A percentile compares a stretch with the other conserved stretches of the same genome.
Conservation (phyloP, 1,284 basidiomycete genomes). For the Malassezia restricta region DNA sequence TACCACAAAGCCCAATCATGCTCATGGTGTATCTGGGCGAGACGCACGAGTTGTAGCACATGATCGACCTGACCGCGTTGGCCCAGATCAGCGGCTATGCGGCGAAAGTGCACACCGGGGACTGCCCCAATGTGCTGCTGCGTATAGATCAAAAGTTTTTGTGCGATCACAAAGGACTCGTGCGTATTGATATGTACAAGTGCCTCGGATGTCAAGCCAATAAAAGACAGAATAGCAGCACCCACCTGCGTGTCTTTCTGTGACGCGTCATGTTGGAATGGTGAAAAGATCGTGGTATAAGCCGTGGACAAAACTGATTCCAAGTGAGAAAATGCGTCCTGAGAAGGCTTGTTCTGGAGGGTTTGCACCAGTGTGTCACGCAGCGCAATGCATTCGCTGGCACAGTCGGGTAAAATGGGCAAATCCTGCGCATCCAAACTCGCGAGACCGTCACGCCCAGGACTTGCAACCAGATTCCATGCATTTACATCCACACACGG, state of each 20-base stretch:
- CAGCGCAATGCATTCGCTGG: too few relatives aligned
- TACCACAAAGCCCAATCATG: background rate
- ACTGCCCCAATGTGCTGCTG: constrained; percentile 10
- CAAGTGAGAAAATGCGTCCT: too few relatives aligned
- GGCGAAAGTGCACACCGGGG: constrained; percentile 1
- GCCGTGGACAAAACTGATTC: constrained; percentile 1
- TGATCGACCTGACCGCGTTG: background rate
- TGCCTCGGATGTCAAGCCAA: constrained; percentile 9
- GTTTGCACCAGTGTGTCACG: too few relatives aligned
- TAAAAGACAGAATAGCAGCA: background rate
- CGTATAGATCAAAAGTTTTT: constrained; percentile 11
- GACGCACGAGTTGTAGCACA: constrained; percentile 5
- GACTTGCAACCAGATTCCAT: too few relatives aligned
- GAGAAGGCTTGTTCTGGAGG: too few relatives aligned
- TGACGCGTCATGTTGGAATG: background rate
- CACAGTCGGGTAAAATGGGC: too few relatives aligned
- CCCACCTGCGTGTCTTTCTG: too few relatives aligned
- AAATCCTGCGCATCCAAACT: too few relatives aligned
- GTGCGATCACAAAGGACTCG: constrained; percentile 3
- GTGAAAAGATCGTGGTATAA: constrained; percentile 5
- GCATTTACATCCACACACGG: too few relatives aligned
- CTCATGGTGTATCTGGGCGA: constrained; percentile 4
- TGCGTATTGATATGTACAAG: background rate
- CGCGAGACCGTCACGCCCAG: too few relatives aligned
- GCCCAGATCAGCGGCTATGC: constrained; percentile 7